A percentile compares a stretch with the other conserved stretches of the same genome.
Evolutionary conservation across 2,329 filamentous ascomycete genomes (phyloP).

Genomic region (Tolypocladium endophyticum): DNA sequence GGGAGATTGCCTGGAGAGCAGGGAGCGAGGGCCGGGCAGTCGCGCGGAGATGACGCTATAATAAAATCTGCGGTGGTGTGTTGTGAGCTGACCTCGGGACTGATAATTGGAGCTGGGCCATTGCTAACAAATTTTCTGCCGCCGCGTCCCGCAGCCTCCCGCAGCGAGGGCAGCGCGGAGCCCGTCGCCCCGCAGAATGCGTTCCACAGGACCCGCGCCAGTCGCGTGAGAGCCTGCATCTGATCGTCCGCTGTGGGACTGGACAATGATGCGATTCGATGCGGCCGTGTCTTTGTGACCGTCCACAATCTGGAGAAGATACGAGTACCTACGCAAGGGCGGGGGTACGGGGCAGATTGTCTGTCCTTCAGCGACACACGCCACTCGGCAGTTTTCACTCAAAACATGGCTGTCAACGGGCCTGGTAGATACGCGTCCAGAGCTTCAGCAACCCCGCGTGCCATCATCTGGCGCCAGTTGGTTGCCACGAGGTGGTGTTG

Average conservation of each 20-base stretch:
- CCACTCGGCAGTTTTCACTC: neutral
- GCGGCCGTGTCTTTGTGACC: neutral
- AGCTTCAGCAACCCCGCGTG: neutral
- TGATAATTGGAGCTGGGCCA: neutral
- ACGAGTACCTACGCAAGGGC: neutral
- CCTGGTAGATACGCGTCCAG: neutral
- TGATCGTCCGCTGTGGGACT: neutral
- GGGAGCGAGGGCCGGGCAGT: neutral
- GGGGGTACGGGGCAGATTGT: neutral
- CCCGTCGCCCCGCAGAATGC: neutral
- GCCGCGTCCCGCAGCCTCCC: neutral
- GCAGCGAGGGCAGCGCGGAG: neutral
- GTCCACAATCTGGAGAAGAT: neutral
- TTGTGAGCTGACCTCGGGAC: neutral
- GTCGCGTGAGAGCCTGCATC: neutral
- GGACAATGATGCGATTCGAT: neutral
- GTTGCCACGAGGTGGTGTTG: neutral
- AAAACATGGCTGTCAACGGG: neutral
- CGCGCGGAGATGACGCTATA: constrained; percentile 2
- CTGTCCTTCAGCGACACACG: neutral
- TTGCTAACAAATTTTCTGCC: neutral
- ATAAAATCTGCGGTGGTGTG: neutral
- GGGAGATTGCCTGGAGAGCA: neutral
- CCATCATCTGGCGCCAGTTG: neutral
- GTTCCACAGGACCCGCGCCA: neutral